Evolutionary conservation across 352 stramenopile species (phyloP).

Genomic region (Lagenidium sp.): DNA sequence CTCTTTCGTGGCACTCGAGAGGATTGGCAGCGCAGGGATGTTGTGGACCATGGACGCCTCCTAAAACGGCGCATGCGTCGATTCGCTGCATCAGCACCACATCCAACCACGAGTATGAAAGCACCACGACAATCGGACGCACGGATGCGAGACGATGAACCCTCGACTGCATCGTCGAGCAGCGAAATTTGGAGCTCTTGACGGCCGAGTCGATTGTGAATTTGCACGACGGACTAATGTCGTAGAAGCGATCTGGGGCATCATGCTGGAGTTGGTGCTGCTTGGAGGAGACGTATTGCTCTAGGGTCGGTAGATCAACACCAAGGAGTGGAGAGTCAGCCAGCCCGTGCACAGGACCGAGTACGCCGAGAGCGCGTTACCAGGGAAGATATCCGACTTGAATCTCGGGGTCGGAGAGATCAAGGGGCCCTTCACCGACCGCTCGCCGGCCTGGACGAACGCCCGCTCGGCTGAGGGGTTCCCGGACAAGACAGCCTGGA

Average conservation of each 20-base stretch:
- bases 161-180: slow-evolving; percentile 49
- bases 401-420: slow-evolving; percentile 59
- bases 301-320: slow-evolving; percentile 13
- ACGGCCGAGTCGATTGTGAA: slow-evolving; percentile 54
- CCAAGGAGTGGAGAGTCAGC: background rate
- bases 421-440: slow-evolving; percentile 33
- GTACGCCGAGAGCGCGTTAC: too few relatives aligned
- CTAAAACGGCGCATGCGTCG: slow-evolving; percentile 8
- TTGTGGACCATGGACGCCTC: slow-evolving; percentile 69
- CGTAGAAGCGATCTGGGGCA: slow-evolving; percentile 58
- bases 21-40: slow-evolving; percentile 51
- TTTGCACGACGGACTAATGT: slow-evolving; percentile 63
- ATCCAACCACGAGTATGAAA: too few relatives aligned
- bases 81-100: background rate
- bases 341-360: too few relatives aligned
- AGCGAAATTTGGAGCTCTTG: slow-evolving; percentile 59
- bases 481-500: slow-evolving; percentile 27
- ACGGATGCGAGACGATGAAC: slow-evolving; percentile 45
- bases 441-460: slow-evolving; percentile 10
- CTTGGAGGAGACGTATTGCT: slow-evolving; percentile 63
- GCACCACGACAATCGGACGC: slow-evolving; percentile 2
- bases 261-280: slow-evolving; percentile 43
- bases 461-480: background rate
- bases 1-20: slow-evolving; percentile 38
- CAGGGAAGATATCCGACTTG: slow-evolving; percentile 59